Conservation (phyloP, 352 stramenopile species). For the Pythium dissimile region DNA sequence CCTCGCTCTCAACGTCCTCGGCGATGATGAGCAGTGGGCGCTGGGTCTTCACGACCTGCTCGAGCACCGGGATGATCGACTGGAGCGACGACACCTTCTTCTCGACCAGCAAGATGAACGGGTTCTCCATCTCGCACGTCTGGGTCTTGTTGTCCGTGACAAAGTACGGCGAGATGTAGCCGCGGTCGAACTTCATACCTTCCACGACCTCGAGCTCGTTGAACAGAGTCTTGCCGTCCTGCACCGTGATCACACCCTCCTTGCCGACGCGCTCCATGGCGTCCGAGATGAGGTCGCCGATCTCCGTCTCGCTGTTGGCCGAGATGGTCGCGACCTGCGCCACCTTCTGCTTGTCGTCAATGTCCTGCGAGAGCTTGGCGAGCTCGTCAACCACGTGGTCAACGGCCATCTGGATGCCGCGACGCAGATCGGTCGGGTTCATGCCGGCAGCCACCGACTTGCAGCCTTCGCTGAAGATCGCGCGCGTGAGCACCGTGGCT, state of each 20-base stretch:
- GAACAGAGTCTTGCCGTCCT: conserved; percentile 99
- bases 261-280: conserved; percentile 99
- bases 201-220: conserved; percentile 99
- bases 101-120: conserved; percentile 99
- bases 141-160: conserved; percentile 99
- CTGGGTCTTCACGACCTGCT: conserved; percentile 96
- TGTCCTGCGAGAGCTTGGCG: conserved; percentile 94
- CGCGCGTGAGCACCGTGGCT: conserved; percentile 97
- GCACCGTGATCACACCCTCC: conserved; percentile 97
- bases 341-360: conserved; percentile 99
- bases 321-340: conserved; percentile 99
- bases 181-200: conserved; percentile 99
- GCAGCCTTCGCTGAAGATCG: conserved; percentile 99
- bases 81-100: conserved; percentile 99
- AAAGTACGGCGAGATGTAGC: conserved; percentile 99
- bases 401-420: conserved; percentile 97
- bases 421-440: conserved; percentile 99
- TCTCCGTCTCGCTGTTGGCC: conserved; percentile 97
- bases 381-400: conserved; percentile 96
- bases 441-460: conserved; percentile 99
- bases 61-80: conserved; percentile 96
- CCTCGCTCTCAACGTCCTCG: conserved; percentile 99
- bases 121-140: conserved; percentile 98
- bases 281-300: conserved; percentile 97
- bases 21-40: conserved; percentile 98